Conservation (phyloP, 1,284 basidiomycete species). For the Ustanciosporium gigantosporum region DNA sequence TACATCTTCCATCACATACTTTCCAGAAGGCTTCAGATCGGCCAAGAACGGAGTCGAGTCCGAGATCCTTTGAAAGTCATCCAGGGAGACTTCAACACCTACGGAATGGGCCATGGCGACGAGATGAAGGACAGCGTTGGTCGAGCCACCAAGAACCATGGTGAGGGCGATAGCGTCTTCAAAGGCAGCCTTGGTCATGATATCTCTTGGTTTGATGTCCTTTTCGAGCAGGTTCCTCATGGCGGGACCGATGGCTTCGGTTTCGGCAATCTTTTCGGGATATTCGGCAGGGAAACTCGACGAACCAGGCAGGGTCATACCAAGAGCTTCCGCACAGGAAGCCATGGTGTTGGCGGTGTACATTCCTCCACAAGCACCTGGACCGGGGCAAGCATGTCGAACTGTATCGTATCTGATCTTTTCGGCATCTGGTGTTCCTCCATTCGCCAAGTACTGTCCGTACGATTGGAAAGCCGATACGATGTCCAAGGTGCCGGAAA, state of each 20-base stretch:
- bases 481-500: conserved; percentile 55
- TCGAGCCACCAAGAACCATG: conserved; percentile 59
- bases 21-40: conserved; percentile 59
- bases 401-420: conserved; percentile 57
- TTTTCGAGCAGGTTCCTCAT: conserved; percentile 58
- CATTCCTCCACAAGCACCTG: conserved; percentile 60
- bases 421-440: conserved; percentile 54
- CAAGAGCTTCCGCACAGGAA: conserved; percentile 57
- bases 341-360: conserved; percentile 61
- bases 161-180: conserved; percentile 59
- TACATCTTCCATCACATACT: conserved; percentile 61
- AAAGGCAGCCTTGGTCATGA: conserved; percentile 57
- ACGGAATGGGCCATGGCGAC: conserved; percentile 59
- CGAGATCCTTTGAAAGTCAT: conserved; percentile 59
- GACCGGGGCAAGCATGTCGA: conserved; percentile 56
- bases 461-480: conserved; percentile 60
- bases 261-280: conserved; percentile 55
- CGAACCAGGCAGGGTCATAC: conserved; percentile 59
- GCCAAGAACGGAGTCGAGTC: conserved; percentile 59
- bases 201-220: conserved; percentile 57
- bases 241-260: conserved; percentile 48
- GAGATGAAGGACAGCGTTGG: conserved; percentile 58
- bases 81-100: conserved; percentile 50
- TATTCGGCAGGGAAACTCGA: conserved; percentile 59
- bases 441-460: conserved; percentile 57